These are phyloP conservation scores for Eimeria acervulina DNA, from an alignment of 169 alveolate species.

Conservation along the genomic window DNA sequence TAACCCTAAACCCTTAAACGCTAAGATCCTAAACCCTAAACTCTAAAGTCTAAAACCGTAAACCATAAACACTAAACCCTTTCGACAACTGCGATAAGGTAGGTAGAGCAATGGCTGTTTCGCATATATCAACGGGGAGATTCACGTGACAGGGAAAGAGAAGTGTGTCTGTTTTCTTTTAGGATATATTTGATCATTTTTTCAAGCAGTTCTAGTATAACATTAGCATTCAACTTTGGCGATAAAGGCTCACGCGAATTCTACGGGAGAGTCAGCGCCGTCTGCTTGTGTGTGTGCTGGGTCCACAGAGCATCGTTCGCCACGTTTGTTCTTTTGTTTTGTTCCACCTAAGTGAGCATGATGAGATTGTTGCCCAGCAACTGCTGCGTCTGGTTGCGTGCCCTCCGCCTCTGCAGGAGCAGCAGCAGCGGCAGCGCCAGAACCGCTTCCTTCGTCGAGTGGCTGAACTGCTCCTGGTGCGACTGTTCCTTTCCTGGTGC, in stretches of 20 bases:
- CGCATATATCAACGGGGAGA: not conserved
- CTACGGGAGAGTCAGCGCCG: conserved; percentile 23
- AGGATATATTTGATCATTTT: too few species aligned
- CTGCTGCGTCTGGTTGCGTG: not conserved
- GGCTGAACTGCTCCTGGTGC: not conserved
- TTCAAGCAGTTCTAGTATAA: too few species aligned
- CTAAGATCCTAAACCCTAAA: too few species aligned
- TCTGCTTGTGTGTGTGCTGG: conserved; percentile 21
- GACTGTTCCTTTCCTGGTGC: conserved; percentile 52
- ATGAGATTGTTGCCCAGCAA: not conserved
- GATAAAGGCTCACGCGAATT: conserved; percentile 19
- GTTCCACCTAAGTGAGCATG: not conserved
- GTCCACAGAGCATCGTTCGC: not conserved
- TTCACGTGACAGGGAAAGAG: not conserved
- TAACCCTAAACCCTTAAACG: too few species aligned
- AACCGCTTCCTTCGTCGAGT: not conserved
- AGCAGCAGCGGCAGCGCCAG: not conserved
- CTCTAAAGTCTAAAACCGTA: too few species aligned
- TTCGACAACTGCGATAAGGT: not conserved
- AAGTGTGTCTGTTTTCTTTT: too few species aligned
- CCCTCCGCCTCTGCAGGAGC: not conserved
- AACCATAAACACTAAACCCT: too few species aligned
- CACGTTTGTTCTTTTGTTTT: conserved; percentile 10
- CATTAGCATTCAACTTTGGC: not conserved
- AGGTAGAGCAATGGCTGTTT: not conserved